phyloP scores from a whole-genome alignment of 2,329 filamentous ascomycete species.

The Cercospora citrullina region DNA sequence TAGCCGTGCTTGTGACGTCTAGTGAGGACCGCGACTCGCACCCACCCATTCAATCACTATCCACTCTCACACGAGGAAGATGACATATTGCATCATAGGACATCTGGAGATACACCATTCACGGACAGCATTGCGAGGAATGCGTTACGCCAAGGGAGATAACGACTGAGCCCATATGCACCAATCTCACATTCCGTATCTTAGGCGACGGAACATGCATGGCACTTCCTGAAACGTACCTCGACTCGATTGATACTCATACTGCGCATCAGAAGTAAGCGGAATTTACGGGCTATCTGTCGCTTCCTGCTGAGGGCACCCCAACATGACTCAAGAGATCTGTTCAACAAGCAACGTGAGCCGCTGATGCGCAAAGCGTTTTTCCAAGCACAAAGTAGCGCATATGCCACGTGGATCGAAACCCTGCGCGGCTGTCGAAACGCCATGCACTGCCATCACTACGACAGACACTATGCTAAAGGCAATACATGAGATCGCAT shows the following conservation, averaged over 20 bases:
- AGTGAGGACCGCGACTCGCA: not conserved
- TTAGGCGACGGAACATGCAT: not conserved
- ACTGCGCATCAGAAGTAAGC: not conserved
- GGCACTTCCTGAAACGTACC: not conserved
- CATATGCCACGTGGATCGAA: not conserved
- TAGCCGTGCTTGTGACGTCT: slow-evolving; percentile 8
- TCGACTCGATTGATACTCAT: not conserved
- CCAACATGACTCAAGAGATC: not conserved
- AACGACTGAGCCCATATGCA: not conserved
- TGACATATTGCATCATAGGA: not conserved
- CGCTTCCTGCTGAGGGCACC: not conserved
- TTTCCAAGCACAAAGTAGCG: not conserved
- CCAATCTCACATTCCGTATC: not conserved
- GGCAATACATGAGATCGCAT: not conserved
- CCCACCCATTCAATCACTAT: not conserved
- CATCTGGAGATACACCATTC: not conserved
- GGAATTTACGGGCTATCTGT: not conserved
- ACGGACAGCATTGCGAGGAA: not conserved
- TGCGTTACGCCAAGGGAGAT: not conserved
- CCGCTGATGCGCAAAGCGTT: not conserved
- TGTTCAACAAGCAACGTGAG: not conserved
- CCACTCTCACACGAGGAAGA: not conserved
- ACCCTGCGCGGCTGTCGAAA: not conserved
- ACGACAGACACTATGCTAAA: not conserved
- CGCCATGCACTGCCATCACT: not conserved